Evolutionary conservation across 305 asterid species (phyloP), one percentile per base, ranked within the genome.

Genomic region (Vinca major): DNA sequence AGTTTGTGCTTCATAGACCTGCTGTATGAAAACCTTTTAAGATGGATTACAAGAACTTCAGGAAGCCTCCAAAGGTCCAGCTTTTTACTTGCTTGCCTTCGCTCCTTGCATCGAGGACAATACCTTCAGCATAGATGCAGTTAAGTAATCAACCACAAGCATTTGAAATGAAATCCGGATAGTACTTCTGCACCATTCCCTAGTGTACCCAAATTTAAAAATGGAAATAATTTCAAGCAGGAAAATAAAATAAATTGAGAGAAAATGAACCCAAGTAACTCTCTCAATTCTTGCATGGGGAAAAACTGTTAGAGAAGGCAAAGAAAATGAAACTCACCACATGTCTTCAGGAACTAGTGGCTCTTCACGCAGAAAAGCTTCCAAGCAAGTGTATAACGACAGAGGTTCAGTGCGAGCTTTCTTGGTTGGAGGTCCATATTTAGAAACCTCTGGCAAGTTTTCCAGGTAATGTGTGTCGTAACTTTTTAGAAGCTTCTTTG

Each of bases 1-100:
- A 94, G 87, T 85, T 94, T 94, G 75, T 94, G 97, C 91, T 94
- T 93, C 95, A 89, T 91, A 49, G 95, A 91, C 81, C 97, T 83
- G 83, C 95, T 94, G 83, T 86, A 94, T 10, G 96, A 89, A 87
- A 94, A 94, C 80, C 97, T 85, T 78, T 93, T 94, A 52, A 94
- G 81, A 89, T 94, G 99, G 78, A 94, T 91, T 43, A 94, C 96
- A 62, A 94, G 93, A 63, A 94, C 97, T 82, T 91, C 95, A 0
- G 99, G 99, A 60, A 94, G 99, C 86, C 99, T 89, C 99, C 99
- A 94, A 44, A 94, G 96, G 74, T 94, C 99, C 76, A 94, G 81
- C 86, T 94, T 94, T 82, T 94, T 94, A 83, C 99, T 91, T 41
- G 99, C 99, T 84, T 91, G 99, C 67, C 99, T 87, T 78, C 95